These are phyloP conservation scores for Boletus rubescentipes DNA, from an alignment of 768 basidiomycete species.

Conservation along the genomic window DNA sequence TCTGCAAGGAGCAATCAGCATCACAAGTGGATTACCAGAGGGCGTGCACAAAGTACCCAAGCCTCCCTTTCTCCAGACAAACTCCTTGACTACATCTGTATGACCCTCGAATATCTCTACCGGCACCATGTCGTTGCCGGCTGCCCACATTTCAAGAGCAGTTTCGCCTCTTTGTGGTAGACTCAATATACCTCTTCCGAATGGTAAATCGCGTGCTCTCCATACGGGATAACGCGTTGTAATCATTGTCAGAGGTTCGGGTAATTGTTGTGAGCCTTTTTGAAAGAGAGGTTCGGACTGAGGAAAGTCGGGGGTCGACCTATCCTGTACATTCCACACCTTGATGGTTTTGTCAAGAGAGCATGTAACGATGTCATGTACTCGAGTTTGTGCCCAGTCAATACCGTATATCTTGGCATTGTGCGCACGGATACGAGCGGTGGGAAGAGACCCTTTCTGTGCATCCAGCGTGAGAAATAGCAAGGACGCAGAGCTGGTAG, in stretches of 20 bases:
- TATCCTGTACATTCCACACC: constrained; percentile 55
- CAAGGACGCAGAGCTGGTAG: background rate
- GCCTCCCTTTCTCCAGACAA: constrained; percentile 85
- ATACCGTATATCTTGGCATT: constrained; percentile 95
- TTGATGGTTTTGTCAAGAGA: constrained; percentile 94
- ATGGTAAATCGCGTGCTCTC: constrained; percentile 90
- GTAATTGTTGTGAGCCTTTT: constrained; percentile 7
- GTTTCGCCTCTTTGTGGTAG: constrained; percentile 88
- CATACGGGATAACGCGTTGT: constrained; percentile 87
- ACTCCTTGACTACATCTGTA: constrained; percentile 94
- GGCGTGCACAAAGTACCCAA: constrained; percentile 38
- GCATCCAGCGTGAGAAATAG: constrained; percentile 1
- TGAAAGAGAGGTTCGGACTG: constrained; percentile 5
- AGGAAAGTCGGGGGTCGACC: constrained; percentile 16
- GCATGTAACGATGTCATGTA: constrained; percentile 88
- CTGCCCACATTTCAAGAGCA: constrained; percentile 78
- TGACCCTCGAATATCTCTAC: constrained; percentile 85
- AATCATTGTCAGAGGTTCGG: constrained; percentile 52
- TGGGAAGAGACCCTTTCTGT: constrained; percentile 86
- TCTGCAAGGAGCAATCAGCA: constrained; percentile 30
- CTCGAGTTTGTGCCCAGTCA: constrained; percentile 82
- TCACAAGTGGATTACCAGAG: background rate
- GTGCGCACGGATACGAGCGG: constrained; percentile 76
- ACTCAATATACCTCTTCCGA: constrained; percentile 84
- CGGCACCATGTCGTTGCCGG: constrained; percentile 35